Conservation (phyloP, 164 flowering plant species). For the Protea cynaroides region DNA sequence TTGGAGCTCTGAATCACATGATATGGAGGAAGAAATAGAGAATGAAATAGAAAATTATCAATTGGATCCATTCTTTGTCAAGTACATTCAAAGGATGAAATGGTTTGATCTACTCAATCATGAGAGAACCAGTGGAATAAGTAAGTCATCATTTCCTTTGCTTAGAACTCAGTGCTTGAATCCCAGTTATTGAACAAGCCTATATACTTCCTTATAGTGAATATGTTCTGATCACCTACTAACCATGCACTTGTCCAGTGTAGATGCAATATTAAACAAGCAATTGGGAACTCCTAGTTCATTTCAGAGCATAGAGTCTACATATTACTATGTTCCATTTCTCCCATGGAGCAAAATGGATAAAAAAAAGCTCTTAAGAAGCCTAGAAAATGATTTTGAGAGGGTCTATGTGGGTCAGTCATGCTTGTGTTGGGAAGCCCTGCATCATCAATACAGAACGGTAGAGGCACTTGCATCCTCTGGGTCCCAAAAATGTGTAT, state of each 20-base stretch:
- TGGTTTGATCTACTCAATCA: slow-evolving; percentile 44
- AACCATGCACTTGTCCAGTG: background rate
- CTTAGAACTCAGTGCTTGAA: background rate
- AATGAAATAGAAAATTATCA: no score
- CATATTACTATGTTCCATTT: slow-evolving; percentile 8
- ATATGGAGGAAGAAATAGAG: no score
- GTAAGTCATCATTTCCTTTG: slow-evolving; percentile 28
- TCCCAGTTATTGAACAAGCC: background rate
- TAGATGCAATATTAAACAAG: background rate
- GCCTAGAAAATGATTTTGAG: slow-evolving; percentile 35
- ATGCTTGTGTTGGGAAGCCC: slow-evolving; percentile 66
- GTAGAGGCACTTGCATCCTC: slow-evolving; percentile 31
- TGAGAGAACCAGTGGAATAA: slow-evolving; percentile 39
- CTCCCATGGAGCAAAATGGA: slow-evolving; percentile 20
- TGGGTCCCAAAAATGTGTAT: slow-evolving; percentile 11
- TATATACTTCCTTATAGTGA: background rate
- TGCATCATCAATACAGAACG: slow-evolving; percentile 43
- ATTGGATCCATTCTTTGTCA: slow-evolving; percentile 29
- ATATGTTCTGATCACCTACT: slow-evolving; percentile 5
- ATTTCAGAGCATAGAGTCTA: slow-evolving; percentile 13
- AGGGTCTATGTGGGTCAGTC: slow-evolving; percentile 32
- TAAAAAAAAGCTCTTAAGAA: slow-evolving; percentile 31
- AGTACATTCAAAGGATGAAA: slow-evolving; percentile 38
- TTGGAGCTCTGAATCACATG: no score
- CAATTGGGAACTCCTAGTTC: slow-evolving; percentile 20